A percentile compares a stretch with the other conserved stretches of the same genome.
Evolutionary conservation across 331 rosid species (phyloP).

Genomic region (Saraca asoca): DNA sequence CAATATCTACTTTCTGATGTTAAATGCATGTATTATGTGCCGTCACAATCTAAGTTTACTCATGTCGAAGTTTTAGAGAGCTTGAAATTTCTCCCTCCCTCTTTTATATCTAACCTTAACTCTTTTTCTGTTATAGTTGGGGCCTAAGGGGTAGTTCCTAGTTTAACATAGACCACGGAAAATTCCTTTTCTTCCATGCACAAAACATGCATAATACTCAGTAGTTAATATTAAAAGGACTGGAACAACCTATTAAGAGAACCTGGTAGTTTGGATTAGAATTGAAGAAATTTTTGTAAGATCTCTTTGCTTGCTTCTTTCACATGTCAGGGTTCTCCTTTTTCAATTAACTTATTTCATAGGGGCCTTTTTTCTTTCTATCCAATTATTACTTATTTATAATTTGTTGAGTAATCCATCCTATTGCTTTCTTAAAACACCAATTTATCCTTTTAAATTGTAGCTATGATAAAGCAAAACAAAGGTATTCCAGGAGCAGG

Average conservation of each 20-base stretch:
- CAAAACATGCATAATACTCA: no score
- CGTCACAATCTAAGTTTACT: slow-evolving; percentile 18
- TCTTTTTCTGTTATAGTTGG: slow-evolving; percentile 1
- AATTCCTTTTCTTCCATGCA: no score
- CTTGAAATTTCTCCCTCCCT: background rate
- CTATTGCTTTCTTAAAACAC: slow-evolving; percentile 8
- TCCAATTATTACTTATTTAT: slow-evolving; percentile 22
- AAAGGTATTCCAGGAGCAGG: slow-evolving; percentile 68
- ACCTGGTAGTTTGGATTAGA: slow-evolving; percentile 8
- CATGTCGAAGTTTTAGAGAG: background rate
- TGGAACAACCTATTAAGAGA: slow-evolving; percentile 2
- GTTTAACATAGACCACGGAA: slow-evolving; percentile 5
- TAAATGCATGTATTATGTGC: slow-evolving; percentile 18
- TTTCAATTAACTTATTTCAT: background rate
- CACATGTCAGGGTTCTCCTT: slow-evolving; percentile 19
- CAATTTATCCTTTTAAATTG: slow-evolving; percentile 24
- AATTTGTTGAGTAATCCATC: slow-evolving; percentile 22
- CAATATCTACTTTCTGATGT: slow-evolving; percentile 4
- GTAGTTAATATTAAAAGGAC: no score
- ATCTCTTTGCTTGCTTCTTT: slow-evolving; percentile 23
- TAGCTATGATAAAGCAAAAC: slow-evolving; percentile 85
- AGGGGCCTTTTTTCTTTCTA: slow-evolving; percentile 10
- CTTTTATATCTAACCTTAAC: background rate
- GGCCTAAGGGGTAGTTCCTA: slow-evolving; percentile 13
- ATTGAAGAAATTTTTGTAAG: background rate